phyloP scores from a whole-genome alignment of 179 eudicot genomes.

The Vitellaria paradoxa region DNA sequence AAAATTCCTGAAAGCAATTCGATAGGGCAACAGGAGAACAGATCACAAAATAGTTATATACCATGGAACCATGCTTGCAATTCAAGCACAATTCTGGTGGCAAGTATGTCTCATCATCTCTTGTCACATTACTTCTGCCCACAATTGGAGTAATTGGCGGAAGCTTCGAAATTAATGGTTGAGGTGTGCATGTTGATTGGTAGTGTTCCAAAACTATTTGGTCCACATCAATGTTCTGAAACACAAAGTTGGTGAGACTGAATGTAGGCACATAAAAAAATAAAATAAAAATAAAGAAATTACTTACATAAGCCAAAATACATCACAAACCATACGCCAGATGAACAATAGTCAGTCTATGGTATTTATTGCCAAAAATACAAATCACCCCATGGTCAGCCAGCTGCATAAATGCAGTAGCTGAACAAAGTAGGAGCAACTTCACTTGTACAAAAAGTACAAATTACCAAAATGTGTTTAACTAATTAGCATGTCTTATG shows the following conservation, averaged over 20 bases:
- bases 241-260: slow-evolving; percentile 13
- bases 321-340: background rate
- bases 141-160: slow-evolving; percentile 51
- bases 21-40: background rate
- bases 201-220: slow-evolving; percentile 82
- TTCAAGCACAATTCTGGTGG: slow-evolving; percentile 68
- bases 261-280: background rate
- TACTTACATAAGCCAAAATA: background rate
- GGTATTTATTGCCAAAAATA: background rate
- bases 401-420: background rate
- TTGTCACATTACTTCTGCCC: slow-evolving; percentile 27
- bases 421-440: no score
- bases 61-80: slow-evolving; percentile 82
- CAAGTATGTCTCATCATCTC: slow-evolving; percentile 42
- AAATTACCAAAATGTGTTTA: no score
- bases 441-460: no score
- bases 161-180: slow-evolving; percentile 50
- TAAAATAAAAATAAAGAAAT: no score
- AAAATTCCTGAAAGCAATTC: slow-evolving; percentile 5
- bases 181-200: slow-evolving; percentile 69
- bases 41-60: slow-evolving; percentile 19
- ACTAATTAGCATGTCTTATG: background rate
- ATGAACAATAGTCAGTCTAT: background rate
- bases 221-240: slow-evolving; percentile 90
- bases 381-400: background rate